These are phyloP conservation scores for Hypsizygus marmoreus DNA, from an alignment of 768 basidiomycete genomes.

Conservation along the genomic window DNA sequence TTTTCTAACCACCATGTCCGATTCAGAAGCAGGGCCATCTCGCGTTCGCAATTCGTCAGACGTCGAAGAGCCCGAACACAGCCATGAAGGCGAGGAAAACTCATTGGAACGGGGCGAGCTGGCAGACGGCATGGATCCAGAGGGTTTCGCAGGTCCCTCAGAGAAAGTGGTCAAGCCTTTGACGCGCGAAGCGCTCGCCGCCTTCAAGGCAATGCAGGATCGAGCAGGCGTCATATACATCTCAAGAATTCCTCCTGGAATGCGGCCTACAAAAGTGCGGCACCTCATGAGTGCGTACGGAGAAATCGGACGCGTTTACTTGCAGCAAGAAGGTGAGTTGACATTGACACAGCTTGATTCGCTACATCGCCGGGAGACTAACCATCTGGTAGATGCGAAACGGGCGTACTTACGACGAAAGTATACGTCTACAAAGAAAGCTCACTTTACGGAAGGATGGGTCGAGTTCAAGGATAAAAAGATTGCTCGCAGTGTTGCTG, in stretches of 20 bases:
- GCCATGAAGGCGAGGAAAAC: constrained; percentile 25
- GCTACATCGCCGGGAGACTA: constrained; percentile 1
- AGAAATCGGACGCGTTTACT: constrained; percentile 88
- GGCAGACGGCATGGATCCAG: constrained; percentile 54
- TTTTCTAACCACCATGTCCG: too few species aligned
- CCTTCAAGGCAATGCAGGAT: constrained; percentile 72
- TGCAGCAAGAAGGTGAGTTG: constrained; percentile 84
- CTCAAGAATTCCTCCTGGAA: constrained; percentile 94
- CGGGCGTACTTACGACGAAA: constrained; percentile 83
- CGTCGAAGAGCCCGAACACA: constrained; percentile 25
- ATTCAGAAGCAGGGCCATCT: constrained; percentile 19
- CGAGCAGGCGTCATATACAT: constrained; percentile 90
- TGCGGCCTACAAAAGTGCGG: constrained; percentile 95
- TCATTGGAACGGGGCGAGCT: constrained; percentile 25
- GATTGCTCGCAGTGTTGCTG: constrained; percentile 86
- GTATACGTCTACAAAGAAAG: constrained; percentile 79
- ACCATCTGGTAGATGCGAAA: constrained; percentile 64
- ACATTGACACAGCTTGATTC: neutral
- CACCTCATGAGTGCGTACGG: constrained; percentile 91
- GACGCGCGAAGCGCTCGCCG: constrained; percentile 72
- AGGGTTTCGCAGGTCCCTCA: constrained; percentile 58
- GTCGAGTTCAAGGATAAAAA: constrained; percentile 96
- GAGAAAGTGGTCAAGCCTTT: constrained; percentile 71
- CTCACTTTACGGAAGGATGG: constrained; percentile 96
- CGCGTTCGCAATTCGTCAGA: constrained; percentile 3